Evolutionary conservation across 2,329 filamentous ascomycete genomes (phyloP).

Genomic region (Rhinocladiella similis): DNA sequence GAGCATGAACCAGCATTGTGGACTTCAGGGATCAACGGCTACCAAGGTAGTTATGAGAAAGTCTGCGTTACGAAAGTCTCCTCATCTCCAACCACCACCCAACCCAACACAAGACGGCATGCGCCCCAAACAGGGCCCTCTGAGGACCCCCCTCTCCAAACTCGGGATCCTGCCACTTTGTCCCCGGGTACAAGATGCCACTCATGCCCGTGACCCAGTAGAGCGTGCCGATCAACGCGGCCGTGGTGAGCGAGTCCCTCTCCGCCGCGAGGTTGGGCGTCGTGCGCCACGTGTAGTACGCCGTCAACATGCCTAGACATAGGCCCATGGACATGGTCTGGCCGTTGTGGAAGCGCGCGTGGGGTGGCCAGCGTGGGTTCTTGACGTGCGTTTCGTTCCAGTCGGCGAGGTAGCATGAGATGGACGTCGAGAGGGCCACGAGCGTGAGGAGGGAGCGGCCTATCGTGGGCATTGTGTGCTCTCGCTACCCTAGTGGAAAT

Average conservation of each 20-base stretch:
- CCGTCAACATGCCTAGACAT: conserved; percentile 11
- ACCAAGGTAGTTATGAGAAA: no score
- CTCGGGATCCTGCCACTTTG: conserved; percentile 47
- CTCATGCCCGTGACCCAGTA: conserved; percentile 48
- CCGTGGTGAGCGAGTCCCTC: conserved; percentile 28
- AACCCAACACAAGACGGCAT: conserved; percentile 21
- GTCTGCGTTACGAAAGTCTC: neutral
- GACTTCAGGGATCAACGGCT: no score
- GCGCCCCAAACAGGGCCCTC: conserved; percentile 25
- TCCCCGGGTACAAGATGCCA: conserved; percentile 50
- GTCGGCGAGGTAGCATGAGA: conserved; percentile 35
- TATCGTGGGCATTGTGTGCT: neutral
- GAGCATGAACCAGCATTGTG: no score
- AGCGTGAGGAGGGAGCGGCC: conserved; percentile 23
- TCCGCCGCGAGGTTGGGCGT: conserved; percentile 5
- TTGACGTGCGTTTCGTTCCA: conserved; percentile 48
- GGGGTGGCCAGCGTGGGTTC: conserved; percentile 52
- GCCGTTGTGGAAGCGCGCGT: conserved; percentile 55
- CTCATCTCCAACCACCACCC: conserved; percentile 27
- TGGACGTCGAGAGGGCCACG: conserved; percentile 20
- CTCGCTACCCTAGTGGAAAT: neutral
- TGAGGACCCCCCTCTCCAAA: conserved; percentile 44
- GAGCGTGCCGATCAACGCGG: conserved; percentile 42
- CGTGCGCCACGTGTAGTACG: conserved; percentile 16
- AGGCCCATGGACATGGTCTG: conserved; percentile 48